Conservation (phyloP, 331 rosid species). For the Quercus phellos region DNA sequence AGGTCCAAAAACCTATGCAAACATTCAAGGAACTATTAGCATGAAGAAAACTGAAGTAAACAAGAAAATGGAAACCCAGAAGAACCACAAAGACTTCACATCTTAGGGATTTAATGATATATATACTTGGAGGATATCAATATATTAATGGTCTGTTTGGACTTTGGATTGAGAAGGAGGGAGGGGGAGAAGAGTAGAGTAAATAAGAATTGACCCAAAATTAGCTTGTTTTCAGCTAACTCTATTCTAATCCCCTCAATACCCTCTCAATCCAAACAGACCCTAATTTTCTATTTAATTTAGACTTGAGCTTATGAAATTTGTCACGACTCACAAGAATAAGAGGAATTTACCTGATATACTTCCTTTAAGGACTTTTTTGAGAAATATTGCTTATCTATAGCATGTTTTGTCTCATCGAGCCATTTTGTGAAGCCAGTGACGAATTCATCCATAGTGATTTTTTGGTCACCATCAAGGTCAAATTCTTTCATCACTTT, state of each 20-base stretch:
- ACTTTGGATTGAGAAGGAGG: neutral
- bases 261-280: no score
- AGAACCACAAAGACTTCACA: neutral
- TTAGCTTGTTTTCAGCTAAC: no score
- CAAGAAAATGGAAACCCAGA: neutral
- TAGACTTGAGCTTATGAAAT: neutral
- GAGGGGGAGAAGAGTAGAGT: no score
- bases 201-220: no score
- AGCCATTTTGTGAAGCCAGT: conserved; percentile 55
- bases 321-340: neutral
- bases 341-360: conserved; percentile 33
- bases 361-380: conserved; percentile 43
- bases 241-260: accelerated
- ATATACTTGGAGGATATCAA: neutral
- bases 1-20: conserved; percentile 35
- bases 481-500: conserved; percentile 48
- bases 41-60: neutral
- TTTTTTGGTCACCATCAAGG: conserved; percentile 44
- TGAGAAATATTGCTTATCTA: conserved; percentile 37
- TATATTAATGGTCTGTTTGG: neutral
- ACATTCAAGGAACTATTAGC: neutral
- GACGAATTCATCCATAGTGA: conserved; percentile 56
- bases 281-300: no score
- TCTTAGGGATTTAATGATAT: no score
- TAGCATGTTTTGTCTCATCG: conserved; percentile 38